Base-by-base conservation (phyloP, 805 yeast species). In the Nakazawaea ambrosiae region DNA sequence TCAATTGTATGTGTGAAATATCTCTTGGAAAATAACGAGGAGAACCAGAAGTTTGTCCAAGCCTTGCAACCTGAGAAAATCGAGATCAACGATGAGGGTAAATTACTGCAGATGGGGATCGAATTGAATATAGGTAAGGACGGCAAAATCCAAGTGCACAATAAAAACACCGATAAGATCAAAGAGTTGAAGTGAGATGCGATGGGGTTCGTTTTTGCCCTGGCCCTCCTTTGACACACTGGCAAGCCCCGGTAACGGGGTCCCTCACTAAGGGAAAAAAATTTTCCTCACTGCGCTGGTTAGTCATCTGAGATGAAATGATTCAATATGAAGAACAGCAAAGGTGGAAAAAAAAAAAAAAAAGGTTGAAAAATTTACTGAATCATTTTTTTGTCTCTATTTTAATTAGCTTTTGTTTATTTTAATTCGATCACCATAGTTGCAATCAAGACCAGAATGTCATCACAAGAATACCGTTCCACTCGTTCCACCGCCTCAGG, bases 1-100 rank as follows among this genome's bases (percentile, higher is more conserved):
- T 72, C 95, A 2, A 83, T 92, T 24, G 60, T 90, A 5, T 86
- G 96, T 50, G 54, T 92, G 20, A 74, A 80, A 49, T 79, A 78
- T 43, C 57, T 88, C 23, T 58, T 90, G 12, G 71, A 73, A 18
- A 66, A 71, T 8, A 92, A 92, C 49, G 50, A 46, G 4, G 66
- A 63, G 33, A 92, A 90, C 54, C 97, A 90, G 57, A 65, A 70
- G 1, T 76, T 88, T 53, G 88, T 90, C 1, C 78, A 84, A 0
- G 58, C 68, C 26, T 56, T 90, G 41, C 97, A 90, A 53, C 95
- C 96, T 0, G 66, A 73, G 41, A 72, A 78, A 31, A 70, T 75
- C 0, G 77, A 75, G 1, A 70, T 78, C 24, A 76, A 78, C 36
- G 75, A 72, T 1, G 66, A 69, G 0, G 65, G 81, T n/a, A 68